These are phyloP conservation scores for Apiospora pterosperma DNA, from an alignment of 2,329 filamentous ascomycete species.

Conservation along the genomic window DNA sequence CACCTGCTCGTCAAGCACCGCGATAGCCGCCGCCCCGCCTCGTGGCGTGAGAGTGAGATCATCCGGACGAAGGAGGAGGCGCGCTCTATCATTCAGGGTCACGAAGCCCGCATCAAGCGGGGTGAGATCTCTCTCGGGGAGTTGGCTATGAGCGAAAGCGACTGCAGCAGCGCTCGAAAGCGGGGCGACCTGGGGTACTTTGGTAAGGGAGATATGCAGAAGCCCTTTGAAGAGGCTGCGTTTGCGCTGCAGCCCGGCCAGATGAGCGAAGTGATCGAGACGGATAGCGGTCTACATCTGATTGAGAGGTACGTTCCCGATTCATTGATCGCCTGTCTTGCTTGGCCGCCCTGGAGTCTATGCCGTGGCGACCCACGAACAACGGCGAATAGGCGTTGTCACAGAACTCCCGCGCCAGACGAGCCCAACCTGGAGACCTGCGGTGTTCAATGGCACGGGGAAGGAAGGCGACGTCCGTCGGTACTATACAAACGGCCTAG, in stretches of 20 bases:
- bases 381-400: not conserved
- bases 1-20: conserved; percentile 93
- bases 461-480: not conserved
- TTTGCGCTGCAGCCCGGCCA: conserved; percentile 86
- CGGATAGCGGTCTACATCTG: conserved; percentile 89
- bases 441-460: not conserved
- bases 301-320: conserved; percentile 61
- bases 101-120: conserved; percentile 73
- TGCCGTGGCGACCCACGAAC: not conserved
- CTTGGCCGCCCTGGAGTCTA: not conserved
- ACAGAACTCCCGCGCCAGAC: not conserved
- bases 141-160: conserved; percentile 82
- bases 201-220: conserved; percentile 93
- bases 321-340: not conserved
- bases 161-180: conserved; percentile 95
- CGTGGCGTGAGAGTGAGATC: conserved; percentile 89
- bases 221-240: conserved; percentile 94
- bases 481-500: not conserved
- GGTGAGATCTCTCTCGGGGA: conserved; percentile 72
- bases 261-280: conserved; percentile 84
- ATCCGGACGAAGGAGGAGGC: conserved; percentile 88
- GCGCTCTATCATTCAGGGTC: conserved; percentile 66
- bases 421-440: not conserved
- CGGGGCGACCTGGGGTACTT: conserved; percentile 94
- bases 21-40: conserved; percentile 82